phyloP scores from a whole-genome alignment of 2,329 filamentous ascomycete genomes.

The Aspergillus novoparasiticus region DNA sequence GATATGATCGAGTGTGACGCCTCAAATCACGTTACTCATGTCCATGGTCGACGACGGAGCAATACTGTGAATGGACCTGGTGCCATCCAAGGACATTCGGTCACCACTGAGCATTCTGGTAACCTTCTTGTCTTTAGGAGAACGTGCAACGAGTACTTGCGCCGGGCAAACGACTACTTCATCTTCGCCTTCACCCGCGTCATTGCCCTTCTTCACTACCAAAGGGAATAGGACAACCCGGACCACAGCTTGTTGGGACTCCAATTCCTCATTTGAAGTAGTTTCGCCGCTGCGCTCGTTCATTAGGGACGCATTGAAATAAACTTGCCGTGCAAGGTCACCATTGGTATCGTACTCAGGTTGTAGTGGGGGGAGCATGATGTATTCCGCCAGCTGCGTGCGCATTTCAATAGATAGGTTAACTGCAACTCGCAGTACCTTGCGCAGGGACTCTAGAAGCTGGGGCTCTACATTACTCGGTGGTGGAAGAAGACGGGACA shows the following conservation, averaged over 20 bases:
- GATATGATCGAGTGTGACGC: conserved; percentile 38
- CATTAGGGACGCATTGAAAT: conserved; percentile 93
- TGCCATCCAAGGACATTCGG: conserved; percentile 45
- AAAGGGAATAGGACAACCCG: conserved; percentile 93
- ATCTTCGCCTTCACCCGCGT: conserved; percentile 82
- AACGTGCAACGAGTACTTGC: conserved; percentile 77
- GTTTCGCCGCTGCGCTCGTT: conserved; percentile 80
- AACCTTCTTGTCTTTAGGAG: conserved; percentile 47
- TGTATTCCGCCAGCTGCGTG: conserved; percentile 93
- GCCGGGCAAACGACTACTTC: conserved; percentile 95
- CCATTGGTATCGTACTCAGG: conserved; percentile 94
- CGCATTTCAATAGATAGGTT: conserved; percentile 95
- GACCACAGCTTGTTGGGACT: conserved; percentile 74
- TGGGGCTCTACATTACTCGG: conserved; percentile 78
- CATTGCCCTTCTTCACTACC: conserved; percentile 93
- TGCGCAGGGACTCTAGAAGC: conserved; percentile 80
- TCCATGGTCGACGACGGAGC: conserved; percentile 47
- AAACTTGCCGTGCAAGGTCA: conserved; percentile 81
- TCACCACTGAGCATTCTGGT: conserved; percentile 44
- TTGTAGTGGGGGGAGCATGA: conserved; percentile 94
- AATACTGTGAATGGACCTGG: conserved; percentile 44
- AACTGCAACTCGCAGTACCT: conserved; percentile 85
- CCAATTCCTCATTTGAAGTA: conserved; percentile 75
- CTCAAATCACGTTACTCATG: conserved; percentile 48
- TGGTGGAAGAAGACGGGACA: conserved; percentile 83